These are phyloP conservation scores for Paxillus involutus DNA, from an alignment of 768 basidiomycete genomes.

Conservation along the genomic window DNA sequence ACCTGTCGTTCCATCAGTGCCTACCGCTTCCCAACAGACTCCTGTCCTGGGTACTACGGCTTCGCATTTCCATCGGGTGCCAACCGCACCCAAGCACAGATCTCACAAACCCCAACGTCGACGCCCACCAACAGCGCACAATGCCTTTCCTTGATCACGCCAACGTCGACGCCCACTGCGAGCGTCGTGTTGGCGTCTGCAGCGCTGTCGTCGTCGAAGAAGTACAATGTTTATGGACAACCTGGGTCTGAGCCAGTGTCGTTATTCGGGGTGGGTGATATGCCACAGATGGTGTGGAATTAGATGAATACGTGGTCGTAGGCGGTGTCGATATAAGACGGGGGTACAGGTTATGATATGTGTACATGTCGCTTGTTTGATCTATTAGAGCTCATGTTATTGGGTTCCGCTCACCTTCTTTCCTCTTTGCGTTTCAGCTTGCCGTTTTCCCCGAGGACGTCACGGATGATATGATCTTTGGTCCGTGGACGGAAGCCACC, in stretches of 20 bases:
- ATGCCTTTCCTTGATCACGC: slow-evolving; percentile 22
- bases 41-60: slow-evolving; percentile 31
- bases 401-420: too few species aligned
- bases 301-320: slow-evolving; percentile 8
- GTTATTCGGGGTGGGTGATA: slow-evolving; percentile 13
- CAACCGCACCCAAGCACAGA: slow-evolving; percentile 26
- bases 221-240: slow-evolving; percentile 15
- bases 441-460: too few species aligned
- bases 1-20: slow-evolving; percentile 14
- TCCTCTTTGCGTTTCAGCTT: too few species aligned
- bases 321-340: neutral
- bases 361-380: too few species aligned
- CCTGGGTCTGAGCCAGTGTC: slow-evolving; percentile 2
- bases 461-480: too few species aligned
- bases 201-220: neutral
- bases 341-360: too few species aligned
- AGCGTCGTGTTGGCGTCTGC: slow-evolving; percentile 16
- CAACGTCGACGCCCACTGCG: slow-evolving; percentile 28
- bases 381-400: too few species aligned
- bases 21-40: slow-evolving; percentile 30
- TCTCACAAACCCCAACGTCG: slow-evolving; percentile 26
- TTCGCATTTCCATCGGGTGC: slow-evolving; percentile 30
- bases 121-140: slow-evolving; percentile 26
- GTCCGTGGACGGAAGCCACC: too few species aligned
- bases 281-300: slow-evolving; percentile 21